Evolutionary conservation across 371 early-diverging fungal species (phyloP).

Genomic region (Zychaea mexicana): DNA sequence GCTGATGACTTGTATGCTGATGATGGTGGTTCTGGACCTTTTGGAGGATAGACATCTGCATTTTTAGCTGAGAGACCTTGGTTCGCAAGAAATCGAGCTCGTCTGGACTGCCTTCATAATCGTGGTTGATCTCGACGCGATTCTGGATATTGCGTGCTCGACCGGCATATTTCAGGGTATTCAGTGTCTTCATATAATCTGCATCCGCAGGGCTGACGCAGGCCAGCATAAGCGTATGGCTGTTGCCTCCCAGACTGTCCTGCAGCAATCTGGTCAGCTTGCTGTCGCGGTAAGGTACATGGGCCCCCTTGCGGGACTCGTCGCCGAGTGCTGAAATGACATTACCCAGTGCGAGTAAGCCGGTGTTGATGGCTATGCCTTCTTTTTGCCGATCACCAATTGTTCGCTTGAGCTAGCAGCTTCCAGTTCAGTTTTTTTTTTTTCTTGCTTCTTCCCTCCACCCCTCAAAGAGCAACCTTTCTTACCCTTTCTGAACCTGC

Average conservation of each 20-base stretch:
- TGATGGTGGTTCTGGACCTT: conserved; percentile 12
- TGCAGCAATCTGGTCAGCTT: conserved; percentile 92
- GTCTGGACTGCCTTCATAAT: conserved; percentile 21
- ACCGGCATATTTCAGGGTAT: conserved; percentile 90
- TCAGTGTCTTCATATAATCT: conserved; percentile 84
- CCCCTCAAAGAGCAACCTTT: neutral
- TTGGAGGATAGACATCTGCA: conserved; percentile 43
- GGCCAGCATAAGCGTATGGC: conserved; percentile 88
- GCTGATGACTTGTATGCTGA: neutral
- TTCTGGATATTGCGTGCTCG: conserved; percentile 87
- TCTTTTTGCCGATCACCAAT: conserved; percentile 92
- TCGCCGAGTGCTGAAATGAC: conserved; percentile 97
- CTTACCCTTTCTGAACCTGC: conserved; percentile 98
- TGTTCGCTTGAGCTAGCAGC: conserved; percentile 79
- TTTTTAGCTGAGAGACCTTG: conserved; percentile 61
- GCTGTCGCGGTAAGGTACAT: conserved; percentile 96
- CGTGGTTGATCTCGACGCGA: conserved; percentile 48
- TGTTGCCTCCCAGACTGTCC: conserved; percentile 92
- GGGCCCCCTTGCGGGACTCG: conserved; percentile 49
- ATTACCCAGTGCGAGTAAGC: conserved; percentile 94
- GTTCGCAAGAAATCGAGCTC: conserved; percentile 60
- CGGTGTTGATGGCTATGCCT: conserved; percentile 95
- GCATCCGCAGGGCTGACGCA: conserved; percentile 80
- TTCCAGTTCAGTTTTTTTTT: neutral
- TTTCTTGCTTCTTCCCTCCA: neutral